These are phyloP conservation scores for Zea mays DNA, from an alignment of 176 grass and related monocot genomes.

Conservation along the genomic window DNA sequence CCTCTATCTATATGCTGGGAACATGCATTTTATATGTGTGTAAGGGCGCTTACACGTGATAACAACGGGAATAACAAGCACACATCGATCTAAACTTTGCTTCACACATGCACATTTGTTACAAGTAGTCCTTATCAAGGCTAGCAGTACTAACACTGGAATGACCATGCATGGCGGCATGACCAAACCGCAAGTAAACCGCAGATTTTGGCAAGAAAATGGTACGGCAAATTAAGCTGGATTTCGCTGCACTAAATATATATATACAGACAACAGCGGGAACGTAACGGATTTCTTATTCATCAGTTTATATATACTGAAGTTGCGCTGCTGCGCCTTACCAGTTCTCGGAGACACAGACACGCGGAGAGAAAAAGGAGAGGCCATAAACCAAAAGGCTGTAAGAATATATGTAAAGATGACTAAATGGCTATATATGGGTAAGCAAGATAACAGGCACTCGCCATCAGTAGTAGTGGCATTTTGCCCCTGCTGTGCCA, in stretches of 20 bases:
- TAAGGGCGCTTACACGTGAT: conserved; percentile 13
- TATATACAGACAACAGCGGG: background rate
- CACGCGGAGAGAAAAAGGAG: conserved; percentile 12
- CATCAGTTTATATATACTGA: background rate
- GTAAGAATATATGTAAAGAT: conserved; percentile 35
- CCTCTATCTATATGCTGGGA: background rate
- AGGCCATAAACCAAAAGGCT: conserved; percentile 24
- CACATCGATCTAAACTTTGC: background rate
- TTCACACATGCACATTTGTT: background rate
- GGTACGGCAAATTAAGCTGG: background rate
- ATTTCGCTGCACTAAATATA: background rate
- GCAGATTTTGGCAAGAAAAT: background rate
- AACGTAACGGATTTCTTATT: background rate
- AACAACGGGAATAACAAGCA: conserved; percentile 13
- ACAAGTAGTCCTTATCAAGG: background rate
- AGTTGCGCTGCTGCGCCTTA: background rate
- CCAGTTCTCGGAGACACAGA: background rate
- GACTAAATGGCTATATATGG: conserved; percentile 39
- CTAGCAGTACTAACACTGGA: background rate
- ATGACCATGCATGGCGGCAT: background rate
- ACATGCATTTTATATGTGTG: background rate
- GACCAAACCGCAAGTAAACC: background rate
- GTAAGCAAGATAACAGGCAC: conserved; percentile 43
- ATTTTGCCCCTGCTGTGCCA: background rate
- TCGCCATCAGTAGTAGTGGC: background rate